phyloP scores from a whole-genome alignment of 257 asterid species.

The Ajuga chamaepitys region DNA sequence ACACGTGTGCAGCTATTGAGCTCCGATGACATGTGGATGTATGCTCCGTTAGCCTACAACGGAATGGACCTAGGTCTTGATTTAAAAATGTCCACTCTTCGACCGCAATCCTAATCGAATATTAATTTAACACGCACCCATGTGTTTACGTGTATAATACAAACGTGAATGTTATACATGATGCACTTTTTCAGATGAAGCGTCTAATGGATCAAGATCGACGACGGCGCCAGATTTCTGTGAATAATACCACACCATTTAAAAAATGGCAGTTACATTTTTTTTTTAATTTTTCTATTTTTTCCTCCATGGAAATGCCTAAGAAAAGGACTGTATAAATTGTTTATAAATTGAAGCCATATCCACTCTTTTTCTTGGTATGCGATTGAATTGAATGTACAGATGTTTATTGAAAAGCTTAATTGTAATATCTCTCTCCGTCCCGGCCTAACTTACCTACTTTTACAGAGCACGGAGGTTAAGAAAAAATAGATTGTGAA shows the following conservation, averaged over 20 bases:
- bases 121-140: no score
- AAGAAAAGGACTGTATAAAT: not conserved
- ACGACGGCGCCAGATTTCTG: constrained; percentile 8
- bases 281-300: not conserved
- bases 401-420: not conserved
- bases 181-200: no score
- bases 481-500: no score
- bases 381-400: constrained; percentile 20
- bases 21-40: constrained; percentile 67
- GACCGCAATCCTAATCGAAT: constrained; percentile 14
- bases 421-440: no score
- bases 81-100: constrained; percentile 19
- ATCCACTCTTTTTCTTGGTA: no score
- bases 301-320: not conserved
- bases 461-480: no score
- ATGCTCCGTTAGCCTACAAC: constrained; percentile 59
- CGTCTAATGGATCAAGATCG: not conserved
- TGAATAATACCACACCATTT: no score
- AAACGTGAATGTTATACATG: no score
- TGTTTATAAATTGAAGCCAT: not conserved
- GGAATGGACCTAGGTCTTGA: constrained; percentile 59
- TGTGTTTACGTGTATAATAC: no score
- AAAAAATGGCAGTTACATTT: no score
- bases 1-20: constrained; percentile 44
- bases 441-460: no score